Conservation (phyloP, 2,329 filamentous ascomycete genomes). For the Emmonsia crescens region DNA sequence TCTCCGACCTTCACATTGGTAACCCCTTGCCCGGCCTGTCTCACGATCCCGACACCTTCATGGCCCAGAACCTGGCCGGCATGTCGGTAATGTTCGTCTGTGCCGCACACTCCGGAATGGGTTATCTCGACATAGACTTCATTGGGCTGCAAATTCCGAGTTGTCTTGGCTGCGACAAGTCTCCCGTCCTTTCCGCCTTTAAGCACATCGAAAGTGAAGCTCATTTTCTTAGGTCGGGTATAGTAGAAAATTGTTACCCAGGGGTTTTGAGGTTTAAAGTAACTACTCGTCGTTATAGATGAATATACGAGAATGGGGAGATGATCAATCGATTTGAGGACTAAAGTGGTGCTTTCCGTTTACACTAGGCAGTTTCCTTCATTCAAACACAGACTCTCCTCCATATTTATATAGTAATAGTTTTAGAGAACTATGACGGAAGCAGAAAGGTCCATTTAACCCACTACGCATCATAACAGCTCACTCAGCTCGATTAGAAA, state of each 20-base stretch:
- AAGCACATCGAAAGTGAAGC: not conserved
- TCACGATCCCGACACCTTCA: slow-evolving; percentile 28
- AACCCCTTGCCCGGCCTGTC: slow-evolving; percentile 22
- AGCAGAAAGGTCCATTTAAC: not conserved
- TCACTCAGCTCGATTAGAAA: not conserved
- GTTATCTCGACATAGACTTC: slow-evolving; percentile 54
- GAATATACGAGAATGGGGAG: not conserved
- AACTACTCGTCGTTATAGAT: not conserved
- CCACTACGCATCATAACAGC: not conserved
- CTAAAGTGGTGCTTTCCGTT: not conserved
- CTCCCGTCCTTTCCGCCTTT: slow-evolving; percentile 4
- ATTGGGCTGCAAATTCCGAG: slow-evolving; percentile 1
- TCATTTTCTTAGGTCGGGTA: not conserved
- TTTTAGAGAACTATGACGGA: too few species aligned
- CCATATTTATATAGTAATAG: not conserved
- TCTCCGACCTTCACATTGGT: slow-evolving; percentile 30
- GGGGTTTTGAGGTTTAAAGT: not conserved
- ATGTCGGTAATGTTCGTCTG: slow-evolving; percentile 35
- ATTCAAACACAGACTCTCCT: not conserved
- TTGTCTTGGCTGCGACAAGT: not conserved
- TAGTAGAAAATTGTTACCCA: not conserved
- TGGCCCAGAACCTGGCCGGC: slow-evolving; percentile 24
- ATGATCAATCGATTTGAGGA: not conserved
- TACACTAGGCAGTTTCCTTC: not conserved
- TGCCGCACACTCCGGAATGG: slow-evolving; percentile 57